These are phyloP conservation scores for Hypoxylon sp. DNA, from an alignment of 2,329 filamentous ascomycete species.

Conservation along the genomic window DNA sequence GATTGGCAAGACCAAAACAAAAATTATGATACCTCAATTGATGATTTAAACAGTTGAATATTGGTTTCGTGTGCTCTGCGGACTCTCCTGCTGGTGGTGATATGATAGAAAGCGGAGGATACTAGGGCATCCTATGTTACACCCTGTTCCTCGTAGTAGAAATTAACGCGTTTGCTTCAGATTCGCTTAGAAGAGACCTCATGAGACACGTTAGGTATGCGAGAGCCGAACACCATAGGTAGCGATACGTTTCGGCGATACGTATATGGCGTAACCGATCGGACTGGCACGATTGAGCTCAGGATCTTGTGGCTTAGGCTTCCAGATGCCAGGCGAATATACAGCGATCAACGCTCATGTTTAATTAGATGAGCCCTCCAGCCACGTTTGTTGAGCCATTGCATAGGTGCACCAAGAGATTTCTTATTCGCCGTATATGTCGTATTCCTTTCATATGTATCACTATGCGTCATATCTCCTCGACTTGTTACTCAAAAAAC, in stretches of 20 bases:
- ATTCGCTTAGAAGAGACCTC: too few relatives aligned
- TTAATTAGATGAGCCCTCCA: background rate
- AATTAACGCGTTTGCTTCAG: too few relatives aligned
- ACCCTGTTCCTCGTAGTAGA: too few relatives aligned
- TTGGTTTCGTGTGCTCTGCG: background rate
- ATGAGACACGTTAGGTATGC: too few relatives aligned
- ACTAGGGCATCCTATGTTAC: too few relatives aligned
- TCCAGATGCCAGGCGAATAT: background rate
- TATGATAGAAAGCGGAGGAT: too few relatives aligned
- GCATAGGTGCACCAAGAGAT: background rate
- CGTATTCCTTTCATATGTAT: background rate
- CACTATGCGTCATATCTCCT: background rate
- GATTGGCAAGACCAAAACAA: background rate
- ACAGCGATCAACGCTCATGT: background rate
- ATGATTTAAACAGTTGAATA: background rate
- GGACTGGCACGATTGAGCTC: too few relatives aligned
- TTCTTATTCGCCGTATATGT: conserved; percentile 5
- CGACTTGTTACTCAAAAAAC: background rate
- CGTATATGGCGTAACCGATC: too few relatives aligned
- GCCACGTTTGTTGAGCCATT: background rate
- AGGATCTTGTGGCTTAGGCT: too few relatives aligned
- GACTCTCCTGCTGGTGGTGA: too few relatives aligned
- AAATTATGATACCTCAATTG: conserved; percentile 6
- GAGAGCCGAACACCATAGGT: too few relatives aligned
- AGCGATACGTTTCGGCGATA: too few relatives aligned